Evolutionary conservation across 2,329 filamentous ascomycete genomes (phyloP), one percentile per base, ranked within the genome.

Genomic region (Escovopsis sp.): DNA sequence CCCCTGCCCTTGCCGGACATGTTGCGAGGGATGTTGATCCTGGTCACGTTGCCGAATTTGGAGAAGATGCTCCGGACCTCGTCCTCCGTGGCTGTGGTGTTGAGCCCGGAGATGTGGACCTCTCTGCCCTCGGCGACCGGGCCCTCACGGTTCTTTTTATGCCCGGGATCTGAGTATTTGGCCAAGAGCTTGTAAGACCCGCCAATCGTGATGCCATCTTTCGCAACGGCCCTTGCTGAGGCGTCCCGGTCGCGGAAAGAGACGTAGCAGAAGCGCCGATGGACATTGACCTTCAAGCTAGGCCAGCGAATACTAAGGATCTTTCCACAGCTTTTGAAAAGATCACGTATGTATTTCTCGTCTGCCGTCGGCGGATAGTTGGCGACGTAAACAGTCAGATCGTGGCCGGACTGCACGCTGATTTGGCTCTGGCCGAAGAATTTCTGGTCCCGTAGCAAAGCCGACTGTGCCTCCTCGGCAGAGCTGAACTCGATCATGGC

Each of bases 251-350:
- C 76, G 38, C 78, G 72, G 57, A 95, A 95, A n/a, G 93, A 85
- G 7, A 95, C 71, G 59, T 98, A 98, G 65, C 88, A 95, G 64
- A 98, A 98, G 20, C 91, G 81, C 29, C 91, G 84, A 51, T 84
- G 80, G 2, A 81, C 80, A 53, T 95, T 89, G 59, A 74, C 87
- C 57, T 93, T 93, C 40, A 98, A 73, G 43, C 86, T 94, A 2
- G 91, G 91, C 63, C 91, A 91, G 16, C 91, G 81, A 40, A 96
- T 72, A 53, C 81, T 84, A 42, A 94, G 70, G 42, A 98, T 79
- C 35, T 89, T 77, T 35, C 91, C 91, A 53, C 80, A 89, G 44
- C 75, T 68, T 45, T 72, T 69, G 60, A 89, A 89, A 3, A 89
- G 61, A 31, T 74, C 60, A 34, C 74, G 74, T 16, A 91, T 71